These are phyloP conservation scores for Eucalyptus cladocalyx DNA, from an alignment of 345 rosid species.

Conservation along the genomic window DNA sequence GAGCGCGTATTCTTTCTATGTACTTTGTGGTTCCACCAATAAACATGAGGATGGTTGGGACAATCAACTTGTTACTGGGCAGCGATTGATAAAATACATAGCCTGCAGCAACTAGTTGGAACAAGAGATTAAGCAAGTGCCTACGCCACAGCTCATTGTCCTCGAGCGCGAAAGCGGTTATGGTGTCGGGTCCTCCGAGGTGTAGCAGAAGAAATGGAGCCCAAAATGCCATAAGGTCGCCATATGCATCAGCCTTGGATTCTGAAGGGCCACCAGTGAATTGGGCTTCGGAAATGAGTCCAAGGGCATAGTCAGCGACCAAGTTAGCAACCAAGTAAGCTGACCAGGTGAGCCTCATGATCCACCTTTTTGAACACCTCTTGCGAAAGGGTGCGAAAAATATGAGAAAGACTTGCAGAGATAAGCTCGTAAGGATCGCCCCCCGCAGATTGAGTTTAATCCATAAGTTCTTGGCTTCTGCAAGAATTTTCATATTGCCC, in stretches of 20 bases:
- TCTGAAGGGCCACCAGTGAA: not conserved
- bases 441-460: not conserved
- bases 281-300: conserved; percentile 7
- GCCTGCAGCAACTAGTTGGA: conserved; percentile 22
- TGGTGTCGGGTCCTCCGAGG: not conserved
- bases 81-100: conserved; percentile 29
- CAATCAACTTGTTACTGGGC: not conserved
- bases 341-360: conserved; percentile 26
- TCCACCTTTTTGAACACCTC: not conserved
- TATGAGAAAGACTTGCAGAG: not conserved
- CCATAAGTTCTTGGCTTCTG: too few species aligned
- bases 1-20: conserved; percentile 25
- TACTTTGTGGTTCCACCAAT: conserved; percentile 36
- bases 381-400: not conserved
- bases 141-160: conserved; percentile 20
- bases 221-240: not conserved
- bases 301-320: conserved; percentile 39
- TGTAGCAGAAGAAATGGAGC: not conserved
- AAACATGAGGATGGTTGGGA: conserved; percentile 14
- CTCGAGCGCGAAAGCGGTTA: not conserved
- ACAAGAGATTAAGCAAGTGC: conserved; percentile 28
- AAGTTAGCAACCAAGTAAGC: conserved; percentile 43
- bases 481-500: too few species aligned
- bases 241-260: not conserved
- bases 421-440: not conserved